Percentiles rank a stretch among this genome's conserved stretches.
Evolutionary conservation across 2,329 filamentous ascomycete species (phyloP).

Genomic region (Catunica adiposa): DNA sequence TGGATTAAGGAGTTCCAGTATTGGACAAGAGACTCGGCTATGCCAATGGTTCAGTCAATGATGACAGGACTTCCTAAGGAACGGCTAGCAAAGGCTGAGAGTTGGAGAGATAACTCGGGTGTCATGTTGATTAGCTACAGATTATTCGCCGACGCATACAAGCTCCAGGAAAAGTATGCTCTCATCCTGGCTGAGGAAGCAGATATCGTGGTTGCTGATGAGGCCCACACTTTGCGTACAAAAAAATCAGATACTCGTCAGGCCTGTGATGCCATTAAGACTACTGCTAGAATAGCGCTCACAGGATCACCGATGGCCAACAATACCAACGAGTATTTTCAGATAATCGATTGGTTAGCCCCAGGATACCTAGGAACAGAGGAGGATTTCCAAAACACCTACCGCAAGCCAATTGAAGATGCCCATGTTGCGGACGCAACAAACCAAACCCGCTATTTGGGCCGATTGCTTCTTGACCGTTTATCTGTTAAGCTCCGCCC

Average conservation of each 20-base stretch:
- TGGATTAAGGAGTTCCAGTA: conserved; percentile 60
- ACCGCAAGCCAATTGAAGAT: conserved; percentile 52
- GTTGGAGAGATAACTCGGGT: conserved; percentile 51
- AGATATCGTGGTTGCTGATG: conserved; percentile 66
- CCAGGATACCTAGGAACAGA: conserved; percentile 57
- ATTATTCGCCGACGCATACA: conserved; percentile 33
- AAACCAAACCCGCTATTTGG: conserved; percentile 35
- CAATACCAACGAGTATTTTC: conserved; percentile 65
- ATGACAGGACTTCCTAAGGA: not conserved
- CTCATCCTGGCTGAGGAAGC: conserved; percentile 41
- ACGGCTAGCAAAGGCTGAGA: conserved; percentile 1
- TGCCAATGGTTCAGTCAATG: conserved; percentile 7
- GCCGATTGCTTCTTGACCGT: conserved; percentile 49
- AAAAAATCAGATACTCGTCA: conserved; percentile 31
- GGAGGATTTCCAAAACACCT: conserved; percentile 53
- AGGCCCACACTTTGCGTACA: conserved; percentile 61
- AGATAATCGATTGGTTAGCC: conserved; percentile 79
- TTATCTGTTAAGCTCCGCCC: conserved; percentile 57
- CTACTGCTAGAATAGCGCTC: conserved; percentile 59
- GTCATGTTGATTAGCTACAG: conserved; percentile 62
- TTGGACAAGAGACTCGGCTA: conserved; percentile 23
- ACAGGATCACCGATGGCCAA: conserved; percentile 80
- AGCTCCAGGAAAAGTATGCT: conserved; percentile 20
- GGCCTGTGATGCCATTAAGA: conserved; percentile 42
- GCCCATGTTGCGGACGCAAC: conserved; percentile 54